These are phyloP conservation scores for Colletotrichum sp. DNA, from an alignment of 2,329 filamentous ascomycete species.

Conservation along the genomic window DNA sequence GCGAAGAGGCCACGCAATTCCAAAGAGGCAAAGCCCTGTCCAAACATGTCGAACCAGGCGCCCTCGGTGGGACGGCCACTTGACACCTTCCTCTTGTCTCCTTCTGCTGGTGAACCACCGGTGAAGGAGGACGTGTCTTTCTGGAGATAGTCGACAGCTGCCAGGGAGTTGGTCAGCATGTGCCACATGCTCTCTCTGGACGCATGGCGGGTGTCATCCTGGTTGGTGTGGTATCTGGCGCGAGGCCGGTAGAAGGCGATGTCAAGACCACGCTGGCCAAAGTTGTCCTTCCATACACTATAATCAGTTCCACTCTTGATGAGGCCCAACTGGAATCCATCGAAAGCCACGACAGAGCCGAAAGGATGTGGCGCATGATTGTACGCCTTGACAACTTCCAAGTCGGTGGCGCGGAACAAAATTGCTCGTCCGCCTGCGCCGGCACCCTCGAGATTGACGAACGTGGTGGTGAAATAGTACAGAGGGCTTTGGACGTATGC, in stretches of 20 bases:
- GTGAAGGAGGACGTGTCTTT: conserved; percentile 71
- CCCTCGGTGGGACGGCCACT: conserved; percentile 72
- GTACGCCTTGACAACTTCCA: conserved; percentile 84
- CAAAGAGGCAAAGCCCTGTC: conserved; percentile 79
- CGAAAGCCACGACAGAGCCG: conserved; percentile 79
- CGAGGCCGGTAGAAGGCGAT: conserved; percentile 90
- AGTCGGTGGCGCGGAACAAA: conserved; percentile 87
- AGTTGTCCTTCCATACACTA: conserved; percentile 66
- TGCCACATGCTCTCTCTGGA: conserved; percentile 81
- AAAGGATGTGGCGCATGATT: conserved; percentile 76
- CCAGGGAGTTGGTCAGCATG: conserved; percentile 86
- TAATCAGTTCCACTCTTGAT: conserved; percentile 92
- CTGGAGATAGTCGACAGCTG: conserved; percentile 75
- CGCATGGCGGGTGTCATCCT: conserved; percentile 85
- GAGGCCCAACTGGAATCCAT: conserved; percentile 81
- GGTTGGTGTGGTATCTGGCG: conserved; percentile 86
- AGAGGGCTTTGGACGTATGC: conserved; percentile 86
- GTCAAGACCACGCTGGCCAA: conserved; percentile 84
- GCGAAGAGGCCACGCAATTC: conserved; percentile 85
- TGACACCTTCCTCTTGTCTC: conserved; percentile 64
- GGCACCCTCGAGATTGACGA: conserved; percentile 93
- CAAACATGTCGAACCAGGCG: conserved; percentile 96
- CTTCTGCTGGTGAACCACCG: conserved; percentile 59
- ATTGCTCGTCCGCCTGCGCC: conserved; percentile 89
- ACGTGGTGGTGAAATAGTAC: conserved; percentile 81